phyloP scores from a whole-genome alignment of 2,329 filamentous ascomycete species.

The Raffaelea deltoideospora region DNA sequence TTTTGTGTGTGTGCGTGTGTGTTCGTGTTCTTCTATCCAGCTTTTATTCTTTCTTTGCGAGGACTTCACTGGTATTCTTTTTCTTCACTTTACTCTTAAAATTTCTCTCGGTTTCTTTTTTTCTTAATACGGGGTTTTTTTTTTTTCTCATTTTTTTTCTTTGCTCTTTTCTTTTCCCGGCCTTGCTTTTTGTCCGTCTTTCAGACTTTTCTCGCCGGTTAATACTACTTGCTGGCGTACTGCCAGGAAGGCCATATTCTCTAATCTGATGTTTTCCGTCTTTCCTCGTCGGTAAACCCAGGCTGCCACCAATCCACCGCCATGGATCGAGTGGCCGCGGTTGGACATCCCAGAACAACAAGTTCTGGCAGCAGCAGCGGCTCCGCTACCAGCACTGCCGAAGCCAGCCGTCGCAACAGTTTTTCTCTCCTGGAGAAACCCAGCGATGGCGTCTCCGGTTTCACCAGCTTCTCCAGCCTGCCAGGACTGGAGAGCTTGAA shows the following conservation, averaged over 20 bases:
- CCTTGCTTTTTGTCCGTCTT: too few species aligned
- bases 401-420: conserved; percentile 9
- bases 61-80: too few species aligned
- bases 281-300: background rate
- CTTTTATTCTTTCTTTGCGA: too few species aligned
- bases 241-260: background rate
- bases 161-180: background rate
- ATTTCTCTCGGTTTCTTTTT: background rate
- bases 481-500: background rate
- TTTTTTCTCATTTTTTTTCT: conserved; percentile 1
- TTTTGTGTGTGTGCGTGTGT: background rate
- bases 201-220: background rate
- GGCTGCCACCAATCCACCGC: too few species aligned
- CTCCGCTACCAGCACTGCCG: conserved; percentile 3
- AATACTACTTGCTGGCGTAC: background rate
- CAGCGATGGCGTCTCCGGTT: background rate
- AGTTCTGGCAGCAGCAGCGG: conserved; percentile 4
- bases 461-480: conserved; percentile 5
- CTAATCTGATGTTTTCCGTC: background rate
- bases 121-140: background rate
- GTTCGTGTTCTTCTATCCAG: too few species aligned
- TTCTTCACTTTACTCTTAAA: background rate
- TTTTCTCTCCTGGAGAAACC: conserved; percentile 8
- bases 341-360: too few species aligned
- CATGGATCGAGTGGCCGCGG: conserved; percentile 6